Base-by-base conservation (phyloP, 2,329 filamentous ascomycete species). In the Emergomyces pasteurianus region DNA sequence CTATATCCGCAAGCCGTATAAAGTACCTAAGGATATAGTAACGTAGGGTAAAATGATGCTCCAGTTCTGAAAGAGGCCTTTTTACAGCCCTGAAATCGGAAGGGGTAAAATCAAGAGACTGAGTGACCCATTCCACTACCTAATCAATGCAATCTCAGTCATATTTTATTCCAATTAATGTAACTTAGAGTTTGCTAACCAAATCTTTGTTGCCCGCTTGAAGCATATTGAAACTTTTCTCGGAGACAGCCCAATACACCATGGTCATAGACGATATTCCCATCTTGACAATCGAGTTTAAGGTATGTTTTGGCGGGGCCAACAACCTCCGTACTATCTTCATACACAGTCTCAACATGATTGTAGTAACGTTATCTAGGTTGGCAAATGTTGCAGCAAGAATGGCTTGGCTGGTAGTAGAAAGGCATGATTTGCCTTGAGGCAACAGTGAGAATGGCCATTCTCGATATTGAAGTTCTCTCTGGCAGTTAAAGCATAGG, bases 11-110 rank as follows among this genome's bases (percentile, higher is more conserved):
- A 49, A 90, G 84, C 61, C 86, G 86, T 57, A 94, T 79, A 31
- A 80, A 80, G 79, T 95, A 92, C 63, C 91, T 91, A 58, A 89
- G 84, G 66, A 96, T 81, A 76, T 94, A 94, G 16, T 89, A 90
- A 69, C 92, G 87, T 38, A 96, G 84, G 3, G 86, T 90, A 63
- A 97, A 83, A 78, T 95, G 88, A 73, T 89, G 89, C 74, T 96
- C 90, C 64, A 96, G 85, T 67, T 88, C 85, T 68, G 83, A 80
- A 60, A 95, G 82, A 62, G 86, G 81, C 31, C 84, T 82, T 71
- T 94, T 89, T 65, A 92, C 85, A 62, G 86, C 80, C 77, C 94
- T 95, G 78, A 95, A 94, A 75, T 96, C 90, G 59, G 83, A 76
- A 46, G 80, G 74, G 63, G 79, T 77, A 60, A 85, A 74, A 21